Percentiles rank a stretch among this genome's conserved stretches.
phyloP scores from a whole-genome alignment of 2,329 filamentous ascomycete genomes.

The Dothistroma septosporum region DNA sequence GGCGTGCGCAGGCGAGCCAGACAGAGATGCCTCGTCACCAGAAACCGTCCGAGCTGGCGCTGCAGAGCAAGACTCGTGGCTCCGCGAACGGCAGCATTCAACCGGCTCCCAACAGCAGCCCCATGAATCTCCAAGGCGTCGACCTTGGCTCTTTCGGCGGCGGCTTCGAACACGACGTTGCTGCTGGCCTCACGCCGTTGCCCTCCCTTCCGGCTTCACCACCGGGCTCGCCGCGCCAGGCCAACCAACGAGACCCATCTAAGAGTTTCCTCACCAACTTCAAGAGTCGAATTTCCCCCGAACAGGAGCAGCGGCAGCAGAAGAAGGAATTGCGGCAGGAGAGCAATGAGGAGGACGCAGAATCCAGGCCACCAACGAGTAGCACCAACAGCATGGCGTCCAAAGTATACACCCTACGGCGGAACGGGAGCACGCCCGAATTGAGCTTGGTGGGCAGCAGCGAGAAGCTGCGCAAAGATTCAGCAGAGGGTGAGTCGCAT shows the following conservation, averaged over 20 bases:
- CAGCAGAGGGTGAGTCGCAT: constrained; percentile 29
- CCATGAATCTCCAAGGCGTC: constrained; percentile 35
- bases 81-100: constrained; percentile 12
- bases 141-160: constrained; percentile 37
- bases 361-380: constrained; percentile 29
- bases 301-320: constrained; percentile 16
- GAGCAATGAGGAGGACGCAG: constrained; percentile 25
- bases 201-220: constrained; percentile 29
- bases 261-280: constrained; percentile 29
- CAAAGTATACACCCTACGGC: constrained; percentile 40
- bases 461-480: constrained; percentile 26
- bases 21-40: constrained; percentile 31
- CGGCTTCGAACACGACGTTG: constrained; percentile 27
- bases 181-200: constrained; percentile 22
- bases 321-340: constrained; percentile 22
- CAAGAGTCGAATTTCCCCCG: constrained; percentile 22
- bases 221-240: constrained; percentile 28
- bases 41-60: constrained; percentile 32
- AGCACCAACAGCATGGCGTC: constrained; percentile 33
- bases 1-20: constrained; percentile 19
- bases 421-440: constrained; percentile 47
- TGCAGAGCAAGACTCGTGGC: constrained; percentile 21
- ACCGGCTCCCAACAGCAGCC: constrained; percentile 30
- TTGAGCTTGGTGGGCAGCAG: constrained; percentile 37
- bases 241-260: constrained; percentile 23